Conservation (phyloP, 495 filamentous ascomycete genomes). For the Tuber brumale region DNA sequence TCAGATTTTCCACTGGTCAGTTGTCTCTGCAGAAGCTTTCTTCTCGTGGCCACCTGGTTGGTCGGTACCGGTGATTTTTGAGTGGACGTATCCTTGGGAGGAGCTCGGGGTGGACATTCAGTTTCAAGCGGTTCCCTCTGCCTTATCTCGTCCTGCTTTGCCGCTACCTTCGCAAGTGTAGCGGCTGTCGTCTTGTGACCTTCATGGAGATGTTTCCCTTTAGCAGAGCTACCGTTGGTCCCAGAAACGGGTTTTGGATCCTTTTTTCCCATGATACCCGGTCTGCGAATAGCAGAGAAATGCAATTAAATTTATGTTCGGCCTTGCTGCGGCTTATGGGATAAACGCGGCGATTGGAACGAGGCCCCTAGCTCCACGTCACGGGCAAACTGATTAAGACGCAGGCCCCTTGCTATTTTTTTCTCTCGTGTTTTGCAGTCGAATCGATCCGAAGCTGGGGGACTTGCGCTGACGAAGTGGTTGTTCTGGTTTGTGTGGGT, state of each 20-base stretch:
- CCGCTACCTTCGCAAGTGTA: conserved; percentile 33
- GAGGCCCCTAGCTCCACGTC: conserved; percentile 27
- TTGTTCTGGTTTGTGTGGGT: conserved; percentile 7
- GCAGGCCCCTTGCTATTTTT: conserved; percentile 33
- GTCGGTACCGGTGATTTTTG: neutral
- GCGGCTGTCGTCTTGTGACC: conserved; percentile 35
- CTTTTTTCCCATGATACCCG: conserved; percentile 32
- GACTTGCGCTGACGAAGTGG: conserved; percentile 17
- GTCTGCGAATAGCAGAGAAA: neutral
- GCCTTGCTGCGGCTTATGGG: conserved; percentile 11
- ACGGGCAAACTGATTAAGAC: conserved; percentile 34
- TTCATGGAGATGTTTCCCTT: conserved; percentile 28
- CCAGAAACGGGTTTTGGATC: conserved; percentile 28
- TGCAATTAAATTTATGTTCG: neutral
- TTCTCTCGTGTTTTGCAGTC: conserved; percentile 21
- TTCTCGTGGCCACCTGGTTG: conserved; percentile 11
- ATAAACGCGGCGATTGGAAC: conserved; percentile 30
- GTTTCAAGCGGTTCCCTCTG: conserved; percentile 22
- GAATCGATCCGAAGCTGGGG: neutral
- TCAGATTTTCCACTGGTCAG: conserved; percentile 19
- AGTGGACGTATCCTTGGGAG: conserved; percentile 23
- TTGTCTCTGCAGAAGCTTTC: conserved; percentile 26
- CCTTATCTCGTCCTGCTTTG: conserved; percentile 32
- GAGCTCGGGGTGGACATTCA: conserved; percentile 30
- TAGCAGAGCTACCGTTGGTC: conserved; percentile 22